Percentiles rank a stretch among this genome's conserved stretches.
These are phyloP conservation scores for Rutstroemia sp. DNA, from an alignment of 2,329 filamentous ascomycete genomes.

Conservation along the genomic window DNA sequence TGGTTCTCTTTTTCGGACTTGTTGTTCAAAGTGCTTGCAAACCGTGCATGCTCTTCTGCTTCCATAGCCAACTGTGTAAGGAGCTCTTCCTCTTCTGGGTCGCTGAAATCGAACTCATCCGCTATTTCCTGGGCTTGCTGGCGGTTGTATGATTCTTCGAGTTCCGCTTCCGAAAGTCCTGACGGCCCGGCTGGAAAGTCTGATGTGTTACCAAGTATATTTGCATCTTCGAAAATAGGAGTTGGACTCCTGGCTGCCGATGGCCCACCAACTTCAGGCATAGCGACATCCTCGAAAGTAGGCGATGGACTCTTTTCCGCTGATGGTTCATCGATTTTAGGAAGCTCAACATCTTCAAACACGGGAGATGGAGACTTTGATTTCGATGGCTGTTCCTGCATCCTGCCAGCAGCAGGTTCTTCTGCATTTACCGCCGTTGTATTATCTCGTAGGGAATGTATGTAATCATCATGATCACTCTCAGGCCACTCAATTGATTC, in stretches of 20 bases:
- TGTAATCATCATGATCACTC: slow-evolving; percentile 36
- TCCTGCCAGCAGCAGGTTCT: background rate
- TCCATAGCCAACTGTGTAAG: slow-evolving; percentile 80
- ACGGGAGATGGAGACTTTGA: slow-evolving; percentile 37
- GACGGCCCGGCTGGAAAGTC: slow-evolving; percentile 1
- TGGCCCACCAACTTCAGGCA: slow-evolving; percentile 19
- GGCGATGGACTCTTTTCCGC: slow-evolving; percentile 23
- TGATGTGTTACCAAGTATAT: slow-evolving; percentile 10
- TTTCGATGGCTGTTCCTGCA: background rate
- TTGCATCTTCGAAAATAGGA: slow-evolving; percentile 22
- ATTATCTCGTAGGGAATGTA: slow-evolving; percentile 14
- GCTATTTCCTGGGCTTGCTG: slow-evolving; percentile 25
- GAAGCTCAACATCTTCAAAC: slow-evolving; percentile 42
- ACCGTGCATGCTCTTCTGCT: slow-evolving; percentile 88
- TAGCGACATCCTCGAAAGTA: slow-evolving; percentile 43
- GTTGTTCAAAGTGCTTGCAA: slow-evolving; percentile 79
- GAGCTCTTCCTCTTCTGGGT: slow-evolving; percentile 87
- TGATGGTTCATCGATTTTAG: slow-evolving; percentile 10
- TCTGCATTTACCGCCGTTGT: slow-evolving; percentile 5
- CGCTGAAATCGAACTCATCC: slow-evolving; percentile 62
- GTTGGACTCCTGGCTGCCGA: slow-evolving; percentile 15
- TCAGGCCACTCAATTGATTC: slow-evolving; percentile 45
- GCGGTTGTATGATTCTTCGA: slow-evolving; percentile 18
- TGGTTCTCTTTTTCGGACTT: slow-evolving; percentile 62
- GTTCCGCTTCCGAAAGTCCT: background rate